Conservation (phyloP, 129 eudicot species). For the Centaurea solstitialis region DNA sequence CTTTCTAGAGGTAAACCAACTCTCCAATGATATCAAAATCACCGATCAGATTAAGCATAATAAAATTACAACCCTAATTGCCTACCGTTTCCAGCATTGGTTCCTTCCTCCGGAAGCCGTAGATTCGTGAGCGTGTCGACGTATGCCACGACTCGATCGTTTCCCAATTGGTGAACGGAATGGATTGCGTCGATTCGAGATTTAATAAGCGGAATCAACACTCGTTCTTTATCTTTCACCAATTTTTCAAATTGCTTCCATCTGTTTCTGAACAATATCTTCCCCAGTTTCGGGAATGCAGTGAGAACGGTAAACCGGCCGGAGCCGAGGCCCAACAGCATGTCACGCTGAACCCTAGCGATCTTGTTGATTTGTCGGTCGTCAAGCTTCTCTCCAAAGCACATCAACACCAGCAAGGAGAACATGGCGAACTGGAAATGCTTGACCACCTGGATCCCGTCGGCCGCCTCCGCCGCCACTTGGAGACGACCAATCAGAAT, state of each 20-base stretch:
- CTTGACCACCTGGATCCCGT: conserved; percentile 35
- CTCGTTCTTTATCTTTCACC: conserved; percentile 25
- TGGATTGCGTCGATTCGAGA: conserved; percentile 19
- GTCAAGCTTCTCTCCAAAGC: conserved; percentile 64
- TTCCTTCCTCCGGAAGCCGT: conserved; percentile 39
- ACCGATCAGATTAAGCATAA: too few species aligned
- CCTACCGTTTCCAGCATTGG: too few species aligned
- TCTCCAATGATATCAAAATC: too few species aligned
- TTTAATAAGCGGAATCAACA: conserved; percentile 39
- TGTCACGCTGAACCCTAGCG: conserved; percentile 24
- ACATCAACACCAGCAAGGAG: conserved; percentile 54
- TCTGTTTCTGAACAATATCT: conserved; percentile 41
- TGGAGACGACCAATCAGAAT: conserved; percentile 21
- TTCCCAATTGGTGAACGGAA: not conserved
- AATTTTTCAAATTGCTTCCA: conserved; percentile 45
- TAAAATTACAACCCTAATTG: too few species aligned
- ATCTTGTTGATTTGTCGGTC: conserved; percentile 44
- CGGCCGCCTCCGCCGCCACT: not conserved
- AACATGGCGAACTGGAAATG: conserved; percentile 58
- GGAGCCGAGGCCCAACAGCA: conserved; percentile 12
- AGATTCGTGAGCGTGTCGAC: conserved; percentile 49
- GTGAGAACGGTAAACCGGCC: conserved; percentile 37
- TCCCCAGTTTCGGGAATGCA: conserved; percentile 43
- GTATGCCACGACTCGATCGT: conserved; percentile 42
- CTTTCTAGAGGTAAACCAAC: too few species aligned